phyloP scores from a whole-genome alignment of 176 grass and related monocot species.

The Bolboschoenus planiculmis region DNA sequence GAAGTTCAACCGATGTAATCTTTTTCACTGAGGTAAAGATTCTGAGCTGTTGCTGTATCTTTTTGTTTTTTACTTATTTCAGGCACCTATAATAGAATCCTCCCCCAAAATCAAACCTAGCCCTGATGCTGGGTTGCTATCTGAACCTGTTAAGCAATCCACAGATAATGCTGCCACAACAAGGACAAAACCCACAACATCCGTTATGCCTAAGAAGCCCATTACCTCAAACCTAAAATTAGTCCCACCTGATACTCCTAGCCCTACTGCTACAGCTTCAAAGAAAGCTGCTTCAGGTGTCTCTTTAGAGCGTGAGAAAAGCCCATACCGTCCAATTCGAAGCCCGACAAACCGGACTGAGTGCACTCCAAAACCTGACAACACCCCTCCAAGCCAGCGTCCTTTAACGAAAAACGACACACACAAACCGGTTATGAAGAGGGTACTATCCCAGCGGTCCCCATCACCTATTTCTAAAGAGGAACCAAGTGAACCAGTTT shows the following conservation, averaged over 20 bases:
- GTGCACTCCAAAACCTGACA: constrained; percentile 26
- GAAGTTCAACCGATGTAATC: neutral
- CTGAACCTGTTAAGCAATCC: constrained; percentile 36
- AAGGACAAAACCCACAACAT: constrained; percentile 30
- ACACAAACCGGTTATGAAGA: constrained; percentile 25
- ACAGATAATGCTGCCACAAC: constrained; percentile 26
- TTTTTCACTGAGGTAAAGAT: neutral
- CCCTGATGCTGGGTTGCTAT: constrained; percentile 31
- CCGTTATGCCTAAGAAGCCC: constrained; percentile 30
- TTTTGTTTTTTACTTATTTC: constrained; percentile 16
- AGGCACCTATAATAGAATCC: constrained; percentile 67
- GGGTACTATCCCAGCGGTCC: constrained; percentile 34
- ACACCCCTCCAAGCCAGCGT: constrained; percentile 33
- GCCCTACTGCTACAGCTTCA: constrained; percentile 26
- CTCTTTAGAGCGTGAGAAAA: constrained; percentile 35
- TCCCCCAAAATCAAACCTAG: constrained; percentile 40
- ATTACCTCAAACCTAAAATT: constrained; percentile 33
- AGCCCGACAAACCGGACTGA: constrained; percentile 9
- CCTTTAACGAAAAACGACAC: constrained; percentile 19
- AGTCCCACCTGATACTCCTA: constrained; percentile 34
- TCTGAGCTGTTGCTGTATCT: neutral
- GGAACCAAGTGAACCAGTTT: constrained; percentile 49
- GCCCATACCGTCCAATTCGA: constrained; percentile 29
- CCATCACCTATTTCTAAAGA: constrained; percentile 16
- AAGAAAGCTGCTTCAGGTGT: constrained; percentile 39